Evolutionary conservation across 768 basidiomycete species (phyloP).

Genomic region (Amanita jacksonii): DNA sequence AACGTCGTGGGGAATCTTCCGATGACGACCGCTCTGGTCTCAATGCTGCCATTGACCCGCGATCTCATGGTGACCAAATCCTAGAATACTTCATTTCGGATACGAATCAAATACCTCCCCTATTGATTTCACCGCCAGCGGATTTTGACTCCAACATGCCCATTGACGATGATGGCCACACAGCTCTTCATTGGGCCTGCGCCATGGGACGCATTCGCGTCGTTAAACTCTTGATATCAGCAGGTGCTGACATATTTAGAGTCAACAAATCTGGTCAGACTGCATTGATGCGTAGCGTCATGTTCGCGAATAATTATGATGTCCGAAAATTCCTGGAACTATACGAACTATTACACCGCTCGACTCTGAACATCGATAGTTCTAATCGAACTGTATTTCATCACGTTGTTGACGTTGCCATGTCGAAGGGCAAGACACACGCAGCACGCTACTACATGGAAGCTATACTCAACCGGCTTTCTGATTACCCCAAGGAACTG

Average conservation of each 20-base stretch:
- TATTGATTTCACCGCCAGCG: slow-evolving; percentile 78
- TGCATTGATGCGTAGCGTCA: slow-evolving; percentile 95
- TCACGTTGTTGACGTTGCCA: slow-evolving; percentile 94
- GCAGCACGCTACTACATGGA: slow-evolving; percentile 99
- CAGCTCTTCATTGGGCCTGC: slow-evolving; percentile 95
- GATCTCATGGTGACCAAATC: slow-evolving; percentile 90
- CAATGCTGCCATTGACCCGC: slow-evolving; percentile 43
- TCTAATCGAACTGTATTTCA: slow-evolving; percentile 97
- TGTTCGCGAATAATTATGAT: slow-evolving; percentile 99
- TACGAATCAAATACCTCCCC: slow-evolving; percentile 78
- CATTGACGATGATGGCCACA: slow-evolving; percentile 98
- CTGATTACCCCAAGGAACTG: slow-evolving; percentile 91
- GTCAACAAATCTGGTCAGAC: slow-evolving; percentile 97
- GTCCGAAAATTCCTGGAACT: slow-evolving; percentile 97
- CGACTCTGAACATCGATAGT: slow-evolving; percentile 97
- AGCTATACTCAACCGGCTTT: slow-evolving; percentile 76
- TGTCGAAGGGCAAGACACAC: slow-evolving; percentile 96
- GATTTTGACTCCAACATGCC: slow-evolving; percentile 95
- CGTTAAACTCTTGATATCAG: slow-evolving; percentile 86
- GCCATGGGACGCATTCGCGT: slow-evolving; percentile 98
- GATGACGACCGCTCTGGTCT: slow-evolving; percentile 34
- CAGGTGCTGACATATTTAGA: slow-evolving; percentile 94
- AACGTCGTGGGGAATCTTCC: slow-evolving; percentile 33
- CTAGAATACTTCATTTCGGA: slow-evolving; percentile 99
- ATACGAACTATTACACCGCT: slow-evolving; percentile 94